Conservation (phyloP, 2,329 filamentous ascomycete species). For the Microsporum canis region DNA sequence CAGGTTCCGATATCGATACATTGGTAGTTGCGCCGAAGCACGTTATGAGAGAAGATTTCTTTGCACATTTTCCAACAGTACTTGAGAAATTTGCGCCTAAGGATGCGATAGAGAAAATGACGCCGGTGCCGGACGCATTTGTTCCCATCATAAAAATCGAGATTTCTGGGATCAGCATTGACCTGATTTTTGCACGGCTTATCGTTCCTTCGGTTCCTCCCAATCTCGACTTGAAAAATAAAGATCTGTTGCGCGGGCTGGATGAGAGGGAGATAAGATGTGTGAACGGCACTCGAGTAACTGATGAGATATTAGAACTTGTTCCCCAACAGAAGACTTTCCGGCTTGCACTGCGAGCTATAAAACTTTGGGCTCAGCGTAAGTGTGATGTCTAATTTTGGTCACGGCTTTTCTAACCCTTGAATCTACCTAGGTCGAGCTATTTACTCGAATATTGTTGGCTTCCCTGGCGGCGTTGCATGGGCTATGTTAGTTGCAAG, state of each 20-base stretch:
- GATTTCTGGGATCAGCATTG: conserved; percentile 81
- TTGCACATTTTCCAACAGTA: conserved; percentile 71
- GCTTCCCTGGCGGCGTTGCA: conserved; percentile 90
- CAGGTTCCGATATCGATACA: conserved; percentile 93
- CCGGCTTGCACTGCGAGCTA: conserved; percentile 72
- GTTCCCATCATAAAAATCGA: conserved; percentile 98
- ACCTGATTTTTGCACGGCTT: conserved; percentile 78
- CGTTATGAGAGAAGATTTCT: conserved; percentile 82
- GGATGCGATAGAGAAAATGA: conserved; percentile 73
- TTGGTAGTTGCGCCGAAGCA: conserved; percentile 86
- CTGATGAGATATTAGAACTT: conserved; percentile 77
- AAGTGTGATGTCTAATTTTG: conserved; percentile 14
- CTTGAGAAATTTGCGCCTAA: conserved; percentile 64
- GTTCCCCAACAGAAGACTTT: conserved; percentile 88
- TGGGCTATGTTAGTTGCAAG: conserved; percentile 97
- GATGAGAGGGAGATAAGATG: conserved; percentile 80
- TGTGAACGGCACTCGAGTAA: conserved; percentile 88
- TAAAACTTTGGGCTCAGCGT: conserved; percentile 92
- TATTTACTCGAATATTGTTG: conserved; percentile 92
- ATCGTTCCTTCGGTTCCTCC: conserved; percentile 59
- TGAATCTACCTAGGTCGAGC: conserved; percentile 49
- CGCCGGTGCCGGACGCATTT: conserved; percentile 76
- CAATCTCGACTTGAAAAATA: conserved; percentile 67
- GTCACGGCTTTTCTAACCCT: neutral
- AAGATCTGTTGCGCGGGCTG: conserved; percentile 70